Evolutionary conservation across 2,329 filamentous ascomycete genomes (phyloP).

Genomic region (Alternaria brassicicola): DNA sequence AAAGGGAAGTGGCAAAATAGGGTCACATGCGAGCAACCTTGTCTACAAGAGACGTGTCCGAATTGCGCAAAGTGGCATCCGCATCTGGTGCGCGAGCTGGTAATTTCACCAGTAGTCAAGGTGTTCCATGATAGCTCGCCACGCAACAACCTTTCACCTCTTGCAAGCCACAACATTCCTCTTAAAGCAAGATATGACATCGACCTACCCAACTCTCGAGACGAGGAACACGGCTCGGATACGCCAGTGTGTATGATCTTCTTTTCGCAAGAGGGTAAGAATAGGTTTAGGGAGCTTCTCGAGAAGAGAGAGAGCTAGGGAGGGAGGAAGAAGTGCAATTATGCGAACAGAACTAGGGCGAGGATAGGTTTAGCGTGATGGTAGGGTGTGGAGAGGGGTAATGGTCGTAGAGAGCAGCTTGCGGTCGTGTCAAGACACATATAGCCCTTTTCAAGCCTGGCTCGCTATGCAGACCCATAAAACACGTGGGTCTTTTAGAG

Average conservation of each 20-base stretch:
- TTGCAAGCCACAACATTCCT: neutral
- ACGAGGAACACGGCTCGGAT: neutral
- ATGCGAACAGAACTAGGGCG: neutral
- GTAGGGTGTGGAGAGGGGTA: neutral
- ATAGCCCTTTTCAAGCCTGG: neutral
- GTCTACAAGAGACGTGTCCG: conserved; percentile 19
- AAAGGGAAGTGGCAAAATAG: conserved; percentile 9
- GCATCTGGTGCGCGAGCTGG: conserved; percentile 4
- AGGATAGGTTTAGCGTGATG: neutral
- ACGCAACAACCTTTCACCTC: neutral
- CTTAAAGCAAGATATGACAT: neutral
- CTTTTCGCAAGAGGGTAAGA: neutral
- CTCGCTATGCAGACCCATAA: neutral
- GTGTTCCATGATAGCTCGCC: neutral
- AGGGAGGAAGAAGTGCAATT: neutral
- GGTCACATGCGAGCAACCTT: conserved; percentile 21
- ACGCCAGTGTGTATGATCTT: conserved; percentile 1
- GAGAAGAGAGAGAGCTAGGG: neutral
- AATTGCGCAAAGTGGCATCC: conserved; percentile 22
- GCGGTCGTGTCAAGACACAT: neutral
- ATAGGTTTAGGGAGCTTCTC: conserved; percentile 2
- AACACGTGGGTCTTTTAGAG: neutral
- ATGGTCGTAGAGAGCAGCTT: neutral
- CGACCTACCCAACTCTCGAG: neutral
- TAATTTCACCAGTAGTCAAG: neutral